These are phyloP conservation scores for Stagonosporopsis cucurbitacearum DNA, from an alignment of 2,329 filamentous ascomycete species.

Conservation along the genomic window DNA sequence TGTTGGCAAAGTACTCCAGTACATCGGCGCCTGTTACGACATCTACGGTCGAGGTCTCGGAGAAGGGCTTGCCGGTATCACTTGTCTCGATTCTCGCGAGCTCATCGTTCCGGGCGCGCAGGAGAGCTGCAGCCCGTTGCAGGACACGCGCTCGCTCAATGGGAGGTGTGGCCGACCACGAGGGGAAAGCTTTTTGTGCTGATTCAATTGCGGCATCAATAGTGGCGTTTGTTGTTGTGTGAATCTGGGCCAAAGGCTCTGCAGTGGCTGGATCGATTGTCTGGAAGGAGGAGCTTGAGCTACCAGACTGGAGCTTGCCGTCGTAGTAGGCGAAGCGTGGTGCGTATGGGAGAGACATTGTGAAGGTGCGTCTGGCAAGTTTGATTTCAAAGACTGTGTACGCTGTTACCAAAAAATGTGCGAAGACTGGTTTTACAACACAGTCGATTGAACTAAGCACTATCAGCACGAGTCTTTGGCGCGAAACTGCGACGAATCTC, in stretches of 20 bases:
- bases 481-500: constrained; percentile 9
- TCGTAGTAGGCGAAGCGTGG: constrained; percentile 75
- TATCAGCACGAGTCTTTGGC: neutral
- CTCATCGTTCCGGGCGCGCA: constrained; percentile 78
- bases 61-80: constrained; percentile 86
- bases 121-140: constrained; percentile 74
- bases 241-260: constrained; percentile 72
- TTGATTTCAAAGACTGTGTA: neutral
- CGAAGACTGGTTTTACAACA: neutral
- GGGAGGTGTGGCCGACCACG: constrained; percentile 79
- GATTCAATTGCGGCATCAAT: constrained; percentile 75
- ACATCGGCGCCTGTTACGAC: constrained; percentile 83
- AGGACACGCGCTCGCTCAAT: constrained; percentile 78
- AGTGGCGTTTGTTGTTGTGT: constrained; percentile 70
- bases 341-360: constrained; percentile 53
- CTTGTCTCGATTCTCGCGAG: constrained; percentile 80
- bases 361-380: constrained; percentile 2
- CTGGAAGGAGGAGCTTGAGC: constrained; percentile 68
- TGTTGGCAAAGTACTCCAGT: constrained; percentile 83
- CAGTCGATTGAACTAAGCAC: neutral
- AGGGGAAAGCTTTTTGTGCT: constrained; percentile 72
- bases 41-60: constrained; percentile 84
- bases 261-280: constrained; percentile 77
- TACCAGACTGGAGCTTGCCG: constrained; percentile 69
- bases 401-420: neutral